Percentiles rank a stretch among this genome's conserved stretches.
These are phyloP conservation scores for Crepidotus variabilis DNA, from an alignment of 768 basidiomycete species.

Conservation along the genomic window DNA sequence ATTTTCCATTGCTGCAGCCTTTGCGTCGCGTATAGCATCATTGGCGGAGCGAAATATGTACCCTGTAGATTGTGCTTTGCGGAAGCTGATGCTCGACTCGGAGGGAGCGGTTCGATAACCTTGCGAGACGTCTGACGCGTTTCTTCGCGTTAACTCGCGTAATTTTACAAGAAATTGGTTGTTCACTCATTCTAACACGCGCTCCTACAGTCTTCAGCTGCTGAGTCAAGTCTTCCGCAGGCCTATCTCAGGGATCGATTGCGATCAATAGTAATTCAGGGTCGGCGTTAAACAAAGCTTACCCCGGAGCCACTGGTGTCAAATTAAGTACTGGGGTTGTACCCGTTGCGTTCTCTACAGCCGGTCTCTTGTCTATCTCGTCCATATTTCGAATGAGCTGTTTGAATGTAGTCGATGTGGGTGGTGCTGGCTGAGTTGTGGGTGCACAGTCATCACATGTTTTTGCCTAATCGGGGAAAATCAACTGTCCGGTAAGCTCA, in stretches of 20 bases:
- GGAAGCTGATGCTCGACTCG: constrained; percentile 24
- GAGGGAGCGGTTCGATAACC: constrained; percentile 45
- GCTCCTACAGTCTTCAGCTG: constrained; percentile 53
- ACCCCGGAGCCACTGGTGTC: not conserved
- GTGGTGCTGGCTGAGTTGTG: not conserved
- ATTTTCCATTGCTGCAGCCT: constrained; percentile 9
- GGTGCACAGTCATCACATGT: not conserved
- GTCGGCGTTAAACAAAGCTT: not conserved
- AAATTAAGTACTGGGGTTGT: not conserved
- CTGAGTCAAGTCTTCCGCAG: constrained; percentile 41
- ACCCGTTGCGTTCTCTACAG: not conserved
- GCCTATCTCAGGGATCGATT: not conserved
- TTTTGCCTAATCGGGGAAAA: not conserved
- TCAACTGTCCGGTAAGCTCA: not conserved
- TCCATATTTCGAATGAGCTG: not conserved
- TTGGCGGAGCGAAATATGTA: constrained; percentile 52
- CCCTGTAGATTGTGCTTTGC: constrained; percentile 35
- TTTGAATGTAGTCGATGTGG: not conserved
- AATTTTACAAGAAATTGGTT: constrained; percentile 4
- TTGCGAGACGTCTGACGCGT: constrained; percentile 51
- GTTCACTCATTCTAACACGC: constrained; percentile 59
- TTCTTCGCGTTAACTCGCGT: constrained; percentile 17
- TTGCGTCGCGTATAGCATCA: constrained; percentile 50
- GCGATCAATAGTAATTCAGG: not conserved
- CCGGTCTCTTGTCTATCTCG: not conserved